Base-by-base conservation (phyloP, 176 grass and related monocot genomes). In the Urochloa ruziziensis region DNA sequence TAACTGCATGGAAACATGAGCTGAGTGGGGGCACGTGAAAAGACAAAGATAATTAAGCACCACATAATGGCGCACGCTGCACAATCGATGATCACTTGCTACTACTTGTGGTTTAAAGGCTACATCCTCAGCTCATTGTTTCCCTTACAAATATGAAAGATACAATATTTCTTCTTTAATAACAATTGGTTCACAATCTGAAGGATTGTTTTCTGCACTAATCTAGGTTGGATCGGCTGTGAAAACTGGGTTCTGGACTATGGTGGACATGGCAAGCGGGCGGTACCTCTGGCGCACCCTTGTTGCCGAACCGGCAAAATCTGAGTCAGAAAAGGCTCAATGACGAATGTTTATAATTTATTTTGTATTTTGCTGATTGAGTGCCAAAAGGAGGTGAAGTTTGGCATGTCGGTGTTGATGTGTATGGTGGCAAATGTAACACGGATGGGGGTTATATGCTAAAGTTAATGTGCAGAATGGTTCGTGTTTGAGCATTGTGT, bases 221-320 rank as follows among this genome's bases (percentile, higher is more conserved):
- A 73, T 83, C 63, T 80, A 98, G 96, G 92, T 98, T 51, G 82
- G 86, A 17, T 95, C 88, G 3, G 89, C 91, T 48, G 73, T 94
- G 40, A 88, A 85, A 83, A 84, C 77, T 9, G 89, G 89, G 32
- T 99, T 99, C 80, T 96, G 93, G 96, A 96, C 83, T 9, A 56
- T 90, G 83, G 93, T 99, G 79, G 96, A 99, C 83, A 99, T 94
- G 96, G 93, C 91, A 68, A 99, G 91, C 10, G 93, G 96, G 64
- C 79, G 84, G 44, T 99, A 96, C 80, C 82, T 99, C 75, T 99
- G 93, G 93, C 91, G 88, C 84, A 88, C 89, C 62, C 78, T 99
- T 48, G 86, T 87, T 74, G 79, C 93, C 17, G 40, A 91, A 18
- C 57, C 91, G 7, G 60, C 56, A 12, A 85, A 81, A 66, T 67